These are phyloP conservation scores for Dryadomyces quercus-mongolicae DNA, from an alignment of 2,329 filamentous ascomycete species.

Conservation along the genomic window DNA sequence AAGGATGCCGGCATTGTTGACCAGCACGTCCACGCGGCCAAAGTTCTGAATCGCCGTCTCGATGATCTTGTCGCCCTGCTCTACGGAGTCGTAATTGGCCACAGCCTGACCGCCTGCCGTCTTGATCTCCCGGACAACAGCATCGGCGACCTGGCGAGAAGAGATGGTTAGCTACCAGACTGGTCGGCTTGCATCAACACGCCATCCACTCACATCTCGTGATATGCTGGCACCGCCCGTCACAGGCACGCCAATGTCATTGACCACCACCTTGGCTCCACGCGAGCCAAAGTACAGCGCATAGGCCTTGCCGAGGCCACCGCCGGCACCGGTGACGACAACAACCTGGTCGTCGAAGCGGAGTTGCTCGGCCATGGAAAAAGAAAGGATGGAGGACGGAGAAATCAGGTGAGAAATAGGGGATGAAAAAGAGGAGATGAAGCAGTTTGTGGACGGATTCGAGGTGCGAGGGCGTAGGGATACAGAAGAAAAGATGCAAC, in stretches of 20 bases:
- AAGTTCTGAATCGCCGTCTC: conserved; percentile 70
- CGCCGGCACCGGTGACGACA: conserved; percentile 77
- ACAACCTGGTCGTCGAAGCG: conserved; percentile 82
- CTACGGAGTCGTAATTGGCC: conserved; percentile 93
- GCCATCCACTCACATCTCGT: conserved; percentile 1
- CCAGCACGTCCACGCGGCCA: conserved; percentile 82
- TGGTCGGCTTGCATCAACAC: too few species aligned
- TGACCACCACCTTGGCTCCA: conserved; percentile 69
- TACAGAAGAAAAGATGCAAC: not conserved
- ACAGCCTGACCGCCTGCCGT: conserved; percentile 87
- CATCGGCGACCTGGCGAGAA: conserved; percentile 58
- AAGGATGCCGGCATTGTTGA: conserved; percentile 96
- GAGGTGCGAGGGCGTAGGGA: not conserved
- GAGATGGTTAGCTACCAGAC: not conserved
- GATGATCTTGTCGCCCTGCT: conserved; percentile 89
- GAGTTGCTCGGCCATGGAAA: conserved; percentile 49
- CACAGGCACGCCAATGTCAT: conserved; percentile 77
- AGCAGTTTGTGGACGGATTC: not conserved
- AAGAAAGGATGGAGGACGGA: conserved; percentile 3
- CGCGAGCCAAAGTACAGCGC: conserved; percentile 82
- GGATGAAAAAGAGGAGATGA: not conserved
- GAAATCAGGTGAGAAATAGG: not conserved
- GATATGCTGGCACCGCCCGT: conserved; percentile 3
- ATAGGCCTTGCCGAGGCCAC: conserved; percentile 72
- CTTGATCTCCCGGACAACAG: conserved; percentile 73